Conservation (phyloP, 257 asterid species). For the Cordia subcordata region DNA sequence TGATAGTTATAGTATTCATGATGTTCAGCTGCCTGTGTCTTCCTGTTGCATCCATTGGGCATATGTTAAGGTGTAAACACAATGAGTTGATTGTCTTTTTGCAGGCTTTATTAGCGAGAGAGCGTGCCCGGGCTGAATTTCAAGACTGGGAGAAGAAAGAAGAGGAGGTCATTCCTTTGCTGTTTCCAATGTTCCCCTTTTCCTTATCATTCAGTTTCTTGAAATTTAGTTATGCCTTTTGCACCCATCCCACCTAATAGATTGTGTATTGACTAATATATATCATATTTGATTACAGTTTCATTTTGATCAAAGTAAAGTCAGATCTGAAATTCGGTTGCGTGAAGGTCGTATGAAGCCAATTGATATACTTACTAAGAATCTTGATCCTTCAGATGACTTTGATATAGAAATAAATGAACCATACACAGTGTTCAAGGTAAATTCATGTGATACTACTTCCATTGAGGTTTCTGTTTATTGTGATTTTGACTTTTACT, state of each 20-base stretch:
- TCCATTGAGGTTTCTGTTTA: not conserved
- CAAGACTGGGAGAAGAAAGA: constrained; percentile 99
- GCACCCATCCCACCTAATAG: not conserved
- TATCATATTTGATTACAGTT: constrained; percentile 46
- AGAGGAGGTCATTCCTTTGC: constrained; percentile 56
- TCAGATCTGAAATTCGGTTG: constrained; percentile 85
- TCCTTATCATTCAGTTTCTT: not conserved
- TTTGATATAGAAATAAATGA: constrained; percentile 77
- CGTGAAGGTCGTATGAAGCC: constrained; percentile 95
- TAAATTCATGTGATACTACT: constrained; percentile 17
- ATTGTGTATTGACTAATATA: constrained; percentile 10
- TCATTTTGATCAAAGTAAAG: constrained; percentile 94
- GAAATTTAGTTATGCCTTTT: not conserved
- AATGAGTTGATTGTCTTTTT: constrained; percentile 12
- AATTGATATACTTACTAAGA: constrained; percentile 81
- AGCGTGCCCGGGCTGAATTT: constrained; percentile 95
- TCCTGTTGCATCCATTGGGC: not conserved
- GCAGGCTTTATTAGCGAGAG: constrained; percentile 83
- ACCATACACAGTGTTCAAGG: constrained; percentile 89
- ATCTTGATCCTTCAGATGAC: constrained; percentile 83
- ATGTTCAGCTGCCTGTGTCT: constrained; percentile 1
- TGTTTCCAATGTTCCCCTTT: constrained; percentile 5
- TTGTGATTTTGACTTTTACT: not conserved
- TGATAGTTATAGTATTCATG: constrained; percentile 5
- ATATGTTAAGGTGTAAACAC: not conserved